A percentile compares a stretch with the other conserved stretches of the same genome.
These are phyloP conservation scores for Syzygium jambos DNA, from an alignment of 345 rosid species.

Conservation along the genomic window DNA sequence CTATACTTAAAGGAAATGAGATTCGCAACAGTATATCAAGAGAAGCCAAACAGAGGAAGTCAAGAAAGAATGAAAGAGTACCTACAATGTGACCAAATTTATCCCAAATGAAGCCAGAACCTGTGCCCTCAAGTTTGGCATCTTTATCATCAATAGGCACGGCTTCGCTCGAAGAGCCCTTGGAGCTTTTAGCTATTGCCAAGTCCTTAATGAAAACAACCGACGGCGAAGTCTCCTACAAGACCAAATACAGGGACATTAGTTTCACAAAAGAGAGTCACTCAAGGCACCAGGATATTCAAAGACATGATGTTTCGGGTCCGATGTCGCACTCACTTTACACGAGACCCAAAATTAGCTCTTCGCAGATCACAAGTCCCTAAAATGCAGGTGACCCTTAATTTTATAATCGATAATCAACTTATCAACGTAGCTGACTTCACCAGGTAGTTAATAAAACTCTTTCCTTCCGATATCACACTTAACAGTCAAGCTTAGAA, in stretches of 20 bases:
- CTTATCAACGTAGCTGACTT: not conserved
- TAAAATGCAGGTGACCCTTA: not conserved
- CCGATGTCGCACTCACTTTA: not conserved
- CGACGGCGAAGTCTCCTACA: slow-evolving; percentile 63
- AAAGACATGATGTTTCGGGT: not conserved
- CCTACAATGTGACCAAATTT: slow-evolving; percentile 90
- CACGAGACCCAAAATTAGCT: not conserved
- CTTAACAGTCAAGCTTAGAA: not conserved
- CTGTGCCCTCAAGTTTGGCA: slow-evolving; percentile 72
- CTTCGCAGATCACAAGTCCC: not conserved
- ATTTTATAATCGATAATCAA: not conserved
- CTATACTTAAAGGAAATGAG: not conserved
- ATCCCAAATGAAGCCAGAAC: slow-evolving; percentile 96
- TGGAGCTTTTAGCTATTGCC: slow-evolving; percentile 39
- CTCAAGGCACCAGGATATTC: not conserved
- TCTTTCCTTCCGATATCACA: not conserved
- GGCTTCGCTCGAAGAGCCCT: slow-evolving; percentile 16
- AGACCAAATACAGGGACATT: not conserved
- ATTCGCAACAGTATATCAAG: not conserved
- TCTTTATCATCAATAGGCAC: slow-evolving; percentile 27
- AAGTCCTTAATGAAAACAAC: slow-evolving; percentile 71
- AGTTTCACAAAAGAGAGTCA: not conserved
- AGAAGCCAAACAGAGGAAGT: not conserved
- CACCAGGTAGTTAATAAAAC: not conserved
- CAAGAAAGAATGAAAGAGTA: not conserved